Percentiles rank a stretch among this genome's conserved stretches.
Evolutionary conservation across 2,329 filamentous ascomycete species (phyloP).

Genomic region (Microsporum canis): DNA sequence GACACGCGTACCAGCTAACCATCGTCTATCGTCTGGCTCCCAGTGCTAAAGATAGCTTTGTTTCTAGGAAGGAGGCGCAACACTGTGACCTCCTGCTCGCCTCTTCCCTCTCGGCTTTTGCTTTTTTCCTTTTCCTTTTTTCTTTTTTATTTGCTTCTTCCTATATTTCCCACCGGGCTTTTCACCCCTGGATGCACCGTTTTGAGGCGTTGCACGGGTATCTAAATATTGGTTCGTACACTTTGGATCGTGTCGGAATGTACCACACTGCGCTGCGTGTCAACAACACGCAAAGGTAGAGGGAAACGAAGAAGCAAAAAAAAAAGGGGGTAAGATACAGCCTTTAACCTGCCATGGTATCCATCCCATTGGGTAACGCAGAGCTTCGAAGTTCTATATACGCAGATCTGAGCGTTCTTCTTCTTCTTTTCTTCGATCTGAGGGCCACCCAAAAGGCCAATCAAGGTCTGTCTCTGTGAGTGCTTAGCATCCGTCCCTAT

Average conservation of each 20-base stretch:
- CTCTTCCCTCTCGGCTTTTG: background rate
- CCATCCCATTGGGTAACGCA: conserved; percentile 1
- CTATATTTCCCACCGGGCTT: background rate
- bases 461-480: background rate
- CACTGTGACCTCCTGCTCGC: background rate
- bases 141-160: background rate
- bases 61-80: background rate
- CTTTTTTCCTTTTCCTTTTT: background rate
- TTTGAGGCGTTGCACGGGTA: conserved; percentile 2
- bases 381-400: background rate
- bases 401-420: background rate
- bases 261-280: background rate
- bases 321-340: background rate
- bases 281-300: background rate
- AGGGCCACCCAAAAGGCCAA: background rate
- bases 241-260: background rate
- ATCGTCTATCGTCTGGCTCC: background rate
- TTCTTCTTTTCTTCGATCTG: background rate
- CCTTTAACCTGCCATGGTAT: background rate
- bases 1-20: background rate
- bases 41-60: background rate
- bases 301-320: background rate
- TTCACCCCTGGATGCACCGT: background rate
- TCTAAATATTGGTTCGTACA: conserved; percentile 2
- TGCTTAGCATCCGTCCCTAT: background rate